These are phyloP conservation scores for Xylaria venustula DNA, from an alignment of 495 filamentous ascomycete species.

Conservation along the genomic window DNA sequence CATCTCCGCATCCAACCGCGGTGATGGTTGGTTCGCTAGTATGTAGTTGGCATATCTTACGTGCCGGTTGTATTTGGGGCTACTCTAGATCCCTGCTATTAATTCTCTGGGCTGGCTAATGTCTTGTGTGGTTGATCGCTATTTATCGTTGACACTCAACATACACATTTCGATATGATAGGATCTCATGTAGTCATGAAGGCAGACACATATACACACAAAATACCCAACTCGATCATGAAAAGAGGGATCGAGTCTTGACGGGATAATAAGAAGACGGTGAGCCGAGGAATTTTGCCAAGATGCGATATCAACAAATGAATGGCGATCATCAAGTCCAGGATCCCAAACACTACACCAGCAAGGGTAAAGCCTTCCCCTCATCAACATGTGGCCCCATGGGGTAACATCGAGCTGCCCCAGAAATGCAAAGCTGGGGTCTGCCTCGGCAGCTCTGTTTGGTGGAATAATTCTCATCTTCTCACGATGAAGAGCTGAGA, in stretches of 20 bases:
- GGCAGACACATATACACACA: neutral
- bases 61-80: neutral
- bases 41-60: neutral
- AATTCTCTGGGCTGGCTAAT: neutral
- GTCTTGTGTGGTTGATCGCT: neutral
- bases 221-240: neutral
- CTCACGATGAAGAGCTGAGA: neutral
- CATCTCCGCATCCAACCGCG: neutral
- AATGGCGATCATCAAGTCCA: neutral
- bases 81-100: neutral
- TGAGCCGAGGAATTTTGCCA: neutral
- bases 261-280: neutral
- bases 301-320: neutral
- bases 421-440: constrained; percentile 4
- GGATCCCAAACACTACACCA: neutral
- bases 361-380: constrained; percentile 4
- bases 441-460: constrained; percentile 16
- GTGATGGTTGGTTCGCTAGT: neutral
- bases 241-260: neutral
- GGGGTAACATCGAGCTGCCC: constrained; percentile 4
- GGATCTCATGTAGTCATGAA: neutral
- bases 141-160: neutral
- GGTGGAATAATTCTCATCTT: constrained; percentile 24
- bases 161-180: neutral
- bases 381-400: constrained; percentile 2